Evolutionary conservation across 306 rosid genomes (phyloP).

Genomic region (Vicia faba): DNA sequence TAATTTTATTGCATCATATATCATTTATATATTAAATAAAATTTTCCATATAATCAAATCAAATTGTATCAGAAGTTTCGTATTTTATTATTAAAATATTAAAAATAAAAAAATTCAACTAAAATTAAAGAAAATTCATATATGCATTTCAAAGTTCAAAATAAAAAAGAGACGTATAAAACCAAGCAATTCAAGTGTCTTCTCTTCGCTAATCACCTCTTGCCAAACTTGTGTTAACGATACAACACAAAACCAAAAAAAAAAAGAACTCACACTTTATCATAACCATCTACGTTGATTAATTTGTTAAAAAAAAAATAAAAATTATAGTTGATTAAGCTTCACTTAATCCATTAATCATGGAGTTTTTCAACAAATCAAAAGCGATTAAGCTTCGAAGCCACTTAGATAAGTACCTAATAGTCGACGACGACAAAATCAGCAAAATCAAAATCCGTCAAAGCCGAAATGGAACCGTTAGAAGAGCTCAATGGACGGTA

Average conservation of each 20-base stretch:
- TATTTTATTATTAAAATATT: background rate
- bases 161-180: conserved; percentile 21
- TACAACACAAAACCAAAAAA: background rate
- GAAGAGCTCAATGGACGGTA: conserved; percentile 62
- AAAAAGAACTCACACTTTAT: background rate
- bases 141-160: background rate
- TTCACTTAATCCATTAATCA: background rate
- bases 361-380: conserved; percentile 68
- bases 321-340: background rate
- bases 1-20: too few species aligned
- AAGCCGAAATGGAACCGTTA: conserved; percentile 50
- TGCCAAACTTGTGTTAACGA: background rate
- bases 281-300: background rate
- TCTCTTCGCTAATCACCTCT: background rate
- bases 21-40: too few species aligned
- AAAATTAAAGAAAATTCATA: background rate
- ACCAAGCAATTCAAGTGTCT: conserved; percentile 1
- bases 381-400: conserved; percentile 63
- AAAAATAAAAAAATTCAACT: background rate
- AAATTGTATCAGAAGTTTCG: background rate
- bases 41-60: background rate
- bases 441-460: conserved; percentile 50
- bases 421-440: conserved; percentile 53
- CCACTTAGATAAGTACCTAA: conserved; percentile 70
- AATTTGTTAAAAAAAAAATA: background rate